Evolutionary conservation across 73 alveolate species (phyloP).

Genomic region (Paramecium octaurelia): DNA sequence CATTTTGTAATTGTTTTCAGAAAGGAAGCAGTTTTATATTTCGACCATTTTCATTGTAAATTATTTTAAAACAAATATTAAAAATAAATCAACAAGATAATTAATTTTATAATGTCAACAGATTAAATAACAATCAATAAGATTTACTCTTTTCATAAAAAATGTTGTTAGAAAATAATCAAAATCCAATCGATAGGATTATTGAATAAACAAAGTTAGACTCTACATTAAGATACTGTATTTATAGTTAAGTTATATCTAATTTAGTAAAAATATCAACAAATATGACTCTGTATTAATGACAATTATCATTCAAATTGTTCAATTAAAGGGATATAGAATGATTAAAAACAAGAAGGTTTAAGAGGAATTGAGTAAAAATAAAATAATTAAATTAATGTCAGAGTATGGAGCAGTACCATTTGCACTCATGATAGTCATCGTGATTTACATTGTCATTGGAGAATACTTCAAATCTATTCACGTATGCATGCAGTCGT

Average conservation of each 20-base stretch:
- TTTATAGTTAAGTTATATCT: too few relatives aligned
- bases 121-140: too few relatives aligned
- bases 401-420: slow-evolving; percentile 50
- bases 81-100: neutral
- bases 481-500: slow-evolving; percentile 7
- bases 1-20: neutral
- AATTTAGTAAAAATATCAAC: too few relatives aligned
- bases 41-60: neutral
- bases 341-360: neutral
- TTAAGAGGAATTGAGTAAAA: neutral
- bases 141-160: neutral
- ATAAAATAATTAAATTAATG: neutral
- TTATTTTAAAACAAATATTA: neutral
- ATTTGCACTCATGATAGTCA: neutral
- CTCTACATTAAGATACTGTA: too few relatives aligned
- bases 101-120: neutral
- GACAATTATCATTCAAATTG: too few relatives aligned
- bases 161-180: too few relatives aligned
- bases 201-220: too few relatives aligned
- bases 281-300: too few relatives aligned
- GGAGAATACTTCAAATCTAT: slow-evolving; percentile 48
- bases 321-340: neutral
- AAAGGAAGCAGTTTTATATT: neutral
- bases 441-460: neutral
- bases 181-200: too few relatives aligned